Evolutionary conservation across 352 stramenopile genomes (phyloP).

Genomic region (Globisporangium parvum): DNA sequence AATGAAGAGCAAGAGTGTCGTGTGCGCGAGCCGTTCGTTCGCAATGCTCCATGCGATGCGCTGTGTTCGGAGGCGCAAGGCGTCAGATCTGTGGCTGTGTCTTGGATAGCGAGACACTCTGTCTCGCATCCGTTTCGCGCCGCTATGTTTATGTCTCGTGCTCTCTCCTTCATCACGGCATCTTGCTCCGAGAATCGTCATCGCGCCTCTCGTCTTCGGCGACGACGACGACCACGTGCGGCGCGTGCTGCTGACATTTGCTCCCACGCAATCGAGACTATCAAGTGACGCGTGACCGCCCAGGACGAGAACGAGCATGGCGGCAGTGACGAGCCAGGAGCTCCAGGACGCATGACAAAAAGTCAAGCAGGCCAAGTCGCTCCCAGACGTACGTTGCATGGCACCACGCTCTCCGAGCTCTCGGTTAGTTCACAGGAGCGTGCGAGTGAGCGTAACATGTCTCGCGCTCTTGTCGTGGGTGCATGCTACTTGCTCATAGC

Average conservation of each 20-base stretch:
- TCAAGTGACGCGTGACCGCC: not conserved
- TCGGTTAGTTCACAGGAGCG: too few relatives aligned
- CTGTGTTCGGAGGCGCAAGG: too few relatives aligned
- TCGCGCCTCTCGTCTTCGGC: not conserved
- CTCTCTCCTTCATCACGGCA: too few relatives aligned
- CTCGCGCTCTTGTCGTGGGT: not conserved
- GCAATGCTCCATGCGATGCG: too few relatives aligned
- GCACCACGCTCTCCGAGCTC: not conserved
- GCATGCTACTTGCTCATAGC: constrained; percentile 23
- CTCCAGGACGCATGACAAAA: constrained; percentile 63
- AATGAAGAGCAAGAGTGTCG: too few relatives aligned
- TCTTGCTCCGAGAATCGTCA: too few relatives aligned
- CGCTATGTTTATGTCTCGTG: too few relatives aligned
- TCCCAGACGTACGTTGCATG: constrained; percentile 34
- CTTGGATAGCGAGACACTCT: too few relatives aligned
- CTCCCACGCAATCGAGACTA: not conserved
- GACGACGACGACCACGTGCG: not conserved
- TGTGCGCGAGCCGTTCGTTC: too few relatives aligned
- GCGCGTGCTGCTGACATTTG: too few relatives aligned
- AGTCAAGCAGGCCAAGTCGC: constrained; percentile 45
- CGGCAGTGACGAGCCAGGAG: constrained; percentile 52
- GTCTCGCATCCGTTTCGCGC: too few relatives aligned
- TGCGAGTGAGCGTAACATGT: not conserved
- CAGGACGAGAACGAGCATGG: constrained; percentile 21
- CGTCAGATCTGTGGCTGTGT: too few relatives aligned